Evolutionary conservation across 352 stramenopile species (phyloP), one percentile per base, ranked within the genome.

Genomic region (Globisporangium parvum): DNA sequence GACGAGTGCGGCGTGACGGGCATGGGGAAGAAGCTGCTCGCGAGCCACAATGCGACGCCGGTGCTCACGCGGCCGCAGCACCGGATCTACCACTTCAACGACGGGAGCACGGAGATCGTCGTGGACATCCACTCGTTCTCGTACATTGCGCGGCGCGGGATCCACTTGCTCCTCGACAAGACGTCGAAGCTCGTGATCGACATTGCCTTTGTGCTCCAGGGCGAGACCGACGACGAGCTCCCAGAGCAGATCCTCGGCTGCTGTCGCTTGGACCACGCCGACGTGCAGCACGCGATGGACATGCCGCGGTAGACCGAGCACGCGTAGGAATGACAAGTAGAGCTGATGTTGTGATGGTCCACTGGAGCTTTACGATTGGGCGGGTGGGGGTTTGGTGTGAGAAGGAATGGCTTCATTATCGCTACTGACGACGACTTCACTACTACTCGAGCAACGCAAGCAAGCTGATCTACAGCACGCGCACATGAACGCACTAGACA

Each of bases 221-320:
- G 87, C 33, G 86, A 96, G 60, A 81, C 77, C 1, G 83, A 95
- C 20, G 81, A 95, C 28, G 86, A 96, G 52, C 60, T 96, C 24
- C 87, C 87, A 0, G 87, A 96, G 63, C 81, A 86, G 59, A 75
- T 94, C 40, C 69, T 96, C 2, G 87, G 82, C 37, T 93, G 87
- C 58, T 91, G 80, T 53, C 80, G 86, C 28, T 71, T 95, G 24
- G 81, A 93, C 55, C 71, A 73, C 44, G 54, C 88, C 1, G 85
- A 95, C 51, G 67, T 93, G 11, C 49, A 77, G 20, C 75, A 80
- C 26, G 85, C 87, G 1, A 75, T 76, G 59, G 62, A 73, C 12
- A 59, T 93, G 41, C 75, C 79, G 23, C 64, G 45, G 20, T 77
- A 61, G 57, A 53, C 11, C 14, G 14, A 53, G 4, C 4, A 2